phyloP scores from a whole-genome alignment of 163 green algal species.

The Prototheca cutis region DNA sequence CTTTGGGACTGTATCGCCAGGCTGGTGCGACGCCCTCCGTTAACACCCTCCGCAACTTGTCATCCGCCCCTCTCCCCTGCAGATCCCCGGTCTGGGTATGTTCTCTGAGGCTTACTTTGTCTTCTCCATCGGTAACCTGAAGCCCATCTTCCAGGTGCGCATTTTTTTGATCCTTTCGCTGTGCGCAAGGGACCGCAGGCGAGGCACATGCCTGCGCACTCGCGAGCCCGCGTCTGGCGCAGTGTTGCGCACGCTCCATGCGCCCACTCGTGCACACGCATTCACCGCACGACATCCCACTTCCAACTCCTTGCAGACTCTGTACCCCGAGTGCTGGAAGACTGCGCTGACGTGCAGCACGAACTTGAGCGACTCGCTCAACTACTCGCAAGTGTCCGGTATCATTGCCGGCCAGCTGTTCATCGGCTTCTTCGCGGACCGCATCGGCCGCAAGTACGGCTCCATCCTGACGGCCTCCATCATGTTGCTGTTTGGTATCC shows the following conservation, averaged over 20 bases:
- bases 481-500: constrained; percentile 45
- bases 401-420: constrained; percentile 44
- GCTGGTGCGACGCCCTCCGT: no score
- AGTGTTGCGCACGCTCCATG: no score
- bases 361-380: constrained; percentile 8
- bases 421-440: constrained; percentile 49
- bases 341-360: not conserved
- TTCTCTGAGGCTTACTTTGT: constrained; percentile 42
- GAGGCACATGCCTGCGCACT: no score
- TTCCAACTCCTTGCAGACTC: not conserved
- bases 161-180: no score
- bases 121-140: constrained; percentile 45
- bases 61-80: no score
- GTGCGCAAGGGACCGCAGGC: no score
- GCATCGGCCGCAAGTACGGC: constrained; percentile 50
- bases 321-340: constrained; percentile 31
- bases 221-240: no score
- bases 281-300: no score
- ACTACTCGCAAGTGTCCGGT: constrained; percentile 28
- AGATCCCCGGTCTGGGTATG: constrained; percentile 29
- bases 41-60: no score
- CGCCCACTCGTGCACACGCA: no score
- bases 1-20: no score
- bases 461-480: constrained; percentile 42
- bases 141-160: constrained; percentile 23